These are phyloP conservation scores for Fusarium bactridioides DNA, from an alignment of 2,329 filamentous ascomycete species.

Conservation along the genomic window DNA sequence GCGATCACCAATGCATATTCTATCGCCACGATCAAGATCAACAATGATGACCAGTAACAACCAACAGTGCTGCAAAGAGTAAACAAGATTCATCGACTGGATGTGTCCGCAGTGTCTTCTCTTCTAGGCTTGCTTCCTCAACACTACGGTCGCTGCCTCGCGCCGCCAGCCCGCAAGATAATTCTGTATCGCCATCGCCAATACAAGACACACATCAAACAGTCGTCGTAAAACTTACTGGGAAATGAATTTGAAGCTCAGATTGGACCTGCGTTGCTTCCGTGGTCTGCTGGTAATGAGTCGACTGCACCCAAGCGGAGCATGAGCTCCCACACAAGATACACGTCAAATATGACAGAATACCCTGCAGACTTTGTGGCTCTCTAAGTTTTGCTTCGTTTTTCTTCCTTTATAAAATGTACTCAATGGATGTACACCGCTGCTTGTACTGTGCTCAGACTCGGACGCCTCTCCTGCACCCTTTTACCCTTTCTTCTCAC, in stretches of 20 bases:
- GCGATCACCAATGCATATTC: not conserved
- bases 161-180: conserved; percentile 2
- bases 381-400: not conserved
- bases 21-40: conserved; percentile 22
- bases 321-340: conserved; percentile 21
- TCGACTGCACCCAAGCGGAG: conserved; percentile 34
- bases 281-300: conserved; percentile 32
- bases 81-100: not conserved
- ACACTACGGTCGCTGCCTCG: conserved; percentile 10
- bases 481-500: conserved; percentile 6
- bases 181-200: conserved; percentile 19
- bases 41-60: not conserved
- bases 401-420: not conserved
- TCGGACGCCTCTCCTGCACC: not conserved
- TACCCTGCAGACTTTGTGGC: not conserved
- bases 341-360: conserved; percentile 34
- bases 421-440: conserved; percentile 15
- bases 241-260: conserved; percentile 30
- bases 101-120: not conserved
- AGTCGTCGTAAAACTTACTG: conserved; percentile 18
- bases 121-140: not conserved
- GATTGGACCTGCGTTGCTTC: conserved; percentile 5
- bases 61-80: not conserved
- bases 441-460: not conserved
- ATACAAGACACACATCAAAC: conserved; percentile 36